Percentiles rank a stretch among this genome's conserved stretches.
These are phyloP conservation scores for Calycina marina DNA, from an alignment of 2,329 filamentous ascomycete genomes.

Conservation along the genomic window DNA sequence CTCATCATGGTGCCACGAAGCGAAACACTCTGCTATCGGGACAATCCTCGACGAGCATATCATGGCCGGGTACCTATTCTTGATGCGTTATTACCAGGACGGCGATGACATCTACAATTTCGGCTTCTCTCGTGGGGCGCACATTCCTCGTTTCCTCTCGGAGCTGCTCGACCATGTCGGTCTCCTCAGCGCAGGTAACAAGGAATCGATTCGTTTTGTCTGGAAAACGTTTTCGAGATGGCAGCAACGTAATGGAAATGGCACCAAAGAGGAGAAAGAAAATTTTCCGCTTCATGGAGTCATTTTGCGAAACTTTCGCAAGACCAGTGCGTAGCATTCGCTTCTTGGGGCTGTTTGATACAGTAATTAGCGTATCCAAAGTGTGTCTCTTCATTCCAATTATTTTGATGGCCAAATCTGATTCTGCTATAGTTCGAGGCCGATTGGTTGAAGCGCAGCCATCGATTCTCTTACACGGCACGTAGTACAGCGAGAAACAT, in stretches of 20 bases:
- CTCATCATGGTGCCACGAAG: conserved; percentile 29
- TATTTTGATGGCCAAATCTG: too few species aligned
- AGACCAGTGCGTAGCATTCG: conserved; percentile 58
- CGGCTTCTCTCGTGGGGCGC: conserved; percentile 59
- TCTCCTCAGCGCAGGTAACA: conserved; percentile 65
- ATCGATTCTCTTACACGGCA: conserved; percentile 2
- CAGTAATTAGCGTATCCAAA: conserved; percentile 69
- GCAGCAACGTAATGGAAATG: neutral
- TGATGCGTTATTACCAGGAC: conserved; percentile 57
- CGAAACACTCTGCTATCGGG: conserved; percentile 67
- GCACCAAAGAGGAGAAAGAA: conserved; percentile 24
- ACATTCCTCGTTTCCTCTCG: conserved; percentile 60
- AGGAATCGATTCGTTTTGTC: conserved; percentile 72
- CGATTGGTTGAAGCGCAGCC: neutral
- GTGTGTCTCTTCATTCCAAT: conserved; percentile 3
- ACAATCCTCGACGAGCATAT: conserved; percentile 73
- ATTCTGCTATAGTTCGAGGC: neutral
- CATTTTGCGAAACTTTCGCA: conserved; percentile 69
- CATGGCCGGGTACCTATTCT: conserved; percentile 66
- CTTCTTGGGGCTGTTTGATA: conserved; percentile 71
- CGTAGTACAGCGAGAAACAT: conserved; percentile 6
- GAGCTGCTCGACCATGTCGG: conserved; percentile 80
- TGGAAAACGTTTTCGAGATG: conserved; percentile 57
- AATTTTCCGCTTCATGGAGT: conserved; percentile 62
- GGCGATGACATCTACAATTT: conserved; percentile 58